Percentiles rank a stretch among this genome's conserved stretches.
Conservation (phyloP, 352 stramenopile species). For the Pythium aquatile region DNA sequence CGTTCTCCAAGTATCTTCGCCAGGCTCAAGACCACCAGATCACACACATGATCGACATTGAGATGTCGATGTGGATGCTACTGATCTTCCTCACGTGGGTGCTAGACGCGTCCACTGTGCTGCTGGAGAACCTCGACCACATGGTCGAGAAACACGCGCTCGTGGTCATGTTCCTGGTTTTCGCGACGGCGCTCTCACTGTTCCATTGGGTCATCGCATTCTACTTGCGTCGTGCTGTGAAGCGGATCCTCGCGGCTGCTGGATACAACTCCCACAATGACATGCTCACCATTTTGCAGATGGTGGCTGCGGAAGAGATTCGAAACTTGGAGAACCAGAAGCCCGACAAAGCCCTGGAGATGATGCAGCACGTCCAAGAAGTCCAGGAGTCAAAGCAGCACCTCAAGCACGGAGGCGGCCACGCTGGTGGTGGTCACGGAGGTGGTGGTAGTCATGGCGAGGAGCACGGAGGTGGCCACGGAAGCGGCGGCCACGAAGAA, state of each 20-base stretch:
- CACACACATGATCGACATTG: conserved; percentile 71
- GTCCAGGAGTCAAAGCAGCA: conserved; percentile 14
- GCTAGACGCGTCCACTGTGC: conserved; percentile 12
- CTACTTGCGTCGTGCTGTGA: conserved; percentile 16
- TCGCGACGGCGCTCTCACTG: conserved; percentile 17
- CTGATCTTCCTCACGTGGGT: conserved; percentile 25
- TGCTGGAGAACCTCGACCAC: conserved; percentile 15
- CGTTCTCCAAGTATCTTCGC: conserved; percentile 71
- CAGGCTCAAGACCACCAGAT: conserved; percentile 73
- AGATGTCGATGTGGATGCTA: conserved; percentile 51
- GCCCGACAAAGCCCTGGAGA: conserved; percentile 16
- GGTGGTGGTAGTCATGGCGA: conserved; percentile 6
- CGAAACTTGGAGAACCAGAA: conserved; percentile 15
- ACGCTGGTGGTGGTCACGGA: background rate
- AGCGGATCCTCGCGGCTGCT: conserved; percentile 17
- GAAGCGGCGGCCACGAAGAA: conserved; percentile 3
- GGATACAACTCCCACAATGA: conserved; percentile 19
- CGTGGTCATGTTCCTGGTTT: conserved; percentile 21
- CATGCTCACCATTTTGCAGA: conserved; percentile 19
- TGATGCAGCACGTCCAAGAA: conserved; percentile 25
- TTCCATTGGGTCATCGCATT: conserved; percentile 18
- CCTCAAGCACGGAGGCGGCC: background rate
- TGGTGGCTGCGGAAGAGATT: conserved; percentile 19
- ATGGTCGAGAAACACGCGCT: conserved; percentile 18
- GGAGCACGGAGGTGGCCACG: background rate